Conservation (phyloP, 495 filamentous ascomycete species). For the Saxophila tyrrhenica region DNA sequence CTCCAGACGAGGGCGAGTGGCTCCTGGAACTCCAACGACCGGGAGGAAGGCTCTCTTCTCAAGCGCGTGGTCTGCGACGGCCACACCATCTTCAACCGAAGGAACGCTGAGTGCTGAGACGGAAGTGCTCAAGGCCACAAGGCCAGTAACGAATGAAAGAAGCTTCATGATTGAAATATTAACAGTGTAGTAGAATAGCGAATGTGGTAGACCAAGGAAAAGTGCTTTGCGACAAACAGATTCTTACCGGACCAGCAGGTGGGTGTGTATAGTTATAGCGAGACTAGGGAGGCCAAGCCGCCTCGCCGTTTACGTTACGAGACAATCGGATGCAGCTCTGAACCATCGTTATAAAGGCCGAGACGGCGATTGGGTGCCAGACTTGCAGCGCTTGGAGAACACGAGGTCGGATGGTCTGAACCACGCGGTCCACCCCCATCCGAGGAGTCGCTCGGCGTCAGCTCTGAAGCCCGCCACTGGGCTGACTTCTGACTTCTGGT, state of each 20-base stretch:
- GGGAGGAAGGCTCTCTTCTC: slow-evolving; percentile 15
- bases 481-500: neutral
- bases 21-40: slow-evolving; percentile 21
- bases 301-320: too few species aligned
- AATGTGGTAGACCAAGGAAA: neutral
- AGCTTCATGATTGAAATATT: slow-evolving; percentile 4
- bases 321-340: too few species aligned
- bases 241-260: neutral
- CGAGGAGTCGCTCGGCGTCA: neutral
- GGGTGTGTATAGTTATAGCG: neutral
- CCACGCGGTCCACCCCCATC: too few species aligned
- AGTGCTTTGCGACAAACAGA: neutral
- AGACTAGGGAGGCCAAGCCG: neutral
- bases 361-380: too few species aligned
- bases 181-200: neutral
- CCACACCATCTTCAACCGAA: neutral
- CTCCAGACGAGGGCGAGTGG: slow-evolving; percentile 23
- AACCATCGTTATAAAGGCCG: too few species aligned
- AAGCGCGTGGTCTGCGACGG: slow-evolving; percentile 1
- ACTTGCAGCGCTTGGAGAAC: too few species aligned
- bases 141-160: neutral
- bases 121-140: neutral
- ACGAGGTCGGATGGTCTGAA: neutral
- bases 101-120: neutral
- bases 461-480: neutral